phyloP scores from a whole-genome alignment of 176 grass and related monocot genomes.

The Dactylis glomerata region DNA sequence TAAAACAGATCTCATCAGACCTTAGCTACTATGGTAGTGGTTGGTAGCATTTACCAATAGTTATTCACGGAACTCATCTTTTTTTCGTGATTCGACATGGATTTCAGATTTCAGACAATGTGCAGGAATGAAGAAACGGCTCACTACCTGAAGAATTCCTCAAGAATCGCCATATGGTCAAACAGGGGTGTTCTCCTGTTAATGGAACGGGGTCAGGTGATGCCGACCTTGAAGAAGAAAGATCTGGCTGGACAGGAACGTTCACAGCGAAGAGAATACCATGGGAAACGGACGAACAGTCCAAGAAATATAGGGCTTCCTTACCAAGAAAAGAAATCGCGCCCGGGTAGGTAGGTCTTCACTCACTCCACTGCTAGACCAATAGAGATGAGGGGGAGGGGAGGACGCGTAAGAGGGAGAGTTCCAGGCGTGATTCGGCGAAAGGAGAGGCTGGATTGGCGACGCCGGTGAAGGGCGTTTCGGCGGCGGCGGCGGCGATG shows the following conservation, averaged over 20 bases:
- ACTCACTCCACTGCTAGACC: neutral
- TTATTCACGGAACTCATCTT: neutral
- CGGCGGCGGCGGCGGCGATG: neutral
- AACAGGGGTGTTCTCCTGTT: neutral
- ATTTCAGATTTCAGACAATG: neutral
- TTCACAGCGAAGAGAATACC: neutral
- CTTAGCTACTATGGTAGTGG: neutral
- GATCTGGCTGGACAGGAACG: neutral
- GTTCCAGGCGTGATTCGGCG: neutral
- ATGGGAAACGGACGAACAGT: neutral
- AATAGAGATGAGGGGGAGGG: neutral
- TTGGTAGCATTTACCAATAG: neutral
- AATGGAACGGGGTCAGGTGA: neutral
- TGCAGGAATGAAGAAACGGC: neutral
- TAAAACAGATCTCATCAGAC: neutral
- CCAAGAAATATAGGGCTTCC: neutral
- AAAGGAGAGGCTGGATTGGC: neutral
- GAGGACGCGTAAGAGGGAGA: neutral
- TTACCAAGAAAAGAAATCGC: neutral
- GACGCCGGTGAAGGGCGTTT: neutral
- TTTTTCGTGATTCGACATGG: neutral
- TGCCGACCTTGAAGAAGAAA: neutral
- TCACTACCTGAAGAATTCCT: neutral
- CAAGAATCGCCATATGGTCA: neutral
- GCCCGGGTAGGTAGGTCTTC: neutral